A percentile compares a stretch with the other conserved stretches of the same genome.
phyloP scores from a whole-genome alignment of 2,329 filamentous ascomycete genomes.

The Xylaria sp. region DNA sequence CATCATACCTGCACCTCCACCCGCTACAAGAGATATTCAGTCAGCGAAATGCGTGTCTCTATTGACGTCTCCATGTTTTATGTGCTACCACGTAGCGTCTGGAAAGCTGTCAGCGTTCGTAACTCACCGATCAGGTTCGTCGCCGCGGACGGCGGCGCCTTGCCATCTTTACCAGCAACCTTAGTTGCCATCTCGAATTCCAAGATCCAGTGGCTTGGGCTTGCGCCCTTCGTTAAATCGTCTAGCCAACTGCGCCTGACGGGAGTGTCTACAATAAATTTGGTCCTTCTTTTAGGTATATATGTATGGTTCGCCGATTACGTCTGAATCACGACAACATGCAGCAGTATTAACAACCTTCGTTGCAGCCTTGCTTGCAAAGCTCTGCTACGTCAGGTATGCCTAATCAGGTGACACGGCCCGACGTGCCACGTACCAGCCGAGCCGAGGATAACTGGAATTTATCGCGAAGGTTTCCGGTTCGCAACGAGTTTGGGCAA shows the following conservation, averaged over 20 bases:
- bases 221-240: constrained; percentile 38
- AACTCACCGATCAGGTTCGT: constrained; percentile 85
- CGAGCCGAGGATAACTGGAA: constrained; percentile 6
- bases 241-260: background rate
- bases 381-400: constrained; percentile 8
- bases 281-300: constrained; percentile 8
- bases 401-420: constrained; percentile 3
- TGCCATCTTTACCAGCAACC: constrained; percentile 62
- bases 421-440: background rate
- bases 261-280: background rate
- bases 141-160: constrained; percentile 84
- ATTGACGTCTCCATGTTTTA: background rate
- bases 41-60: background rate
- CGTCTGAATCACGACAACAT: background rate
- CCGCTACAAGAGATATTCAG: constrained; percentile 66
- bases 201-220: constrained; percentile 30
- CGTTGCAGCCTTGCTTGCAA: constrained; percentile 27
- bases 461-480: background rate
- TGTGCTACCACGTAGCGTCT: background rate
- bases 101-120: background rate
- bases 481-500: background rate
- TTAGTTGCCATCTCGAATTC: constrained; percentile 55
- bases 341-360: background rate
- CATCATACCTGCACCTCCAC: constrained; percentile 99
- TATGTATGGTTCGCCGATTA: constrained; percentile 4